Evolutionary conservation across 2,329 filamentous ascomycete genomes (phyloP), one percentile per base, ranked within the genome.

Genomic region (Geosmithia morbida): DNA sequence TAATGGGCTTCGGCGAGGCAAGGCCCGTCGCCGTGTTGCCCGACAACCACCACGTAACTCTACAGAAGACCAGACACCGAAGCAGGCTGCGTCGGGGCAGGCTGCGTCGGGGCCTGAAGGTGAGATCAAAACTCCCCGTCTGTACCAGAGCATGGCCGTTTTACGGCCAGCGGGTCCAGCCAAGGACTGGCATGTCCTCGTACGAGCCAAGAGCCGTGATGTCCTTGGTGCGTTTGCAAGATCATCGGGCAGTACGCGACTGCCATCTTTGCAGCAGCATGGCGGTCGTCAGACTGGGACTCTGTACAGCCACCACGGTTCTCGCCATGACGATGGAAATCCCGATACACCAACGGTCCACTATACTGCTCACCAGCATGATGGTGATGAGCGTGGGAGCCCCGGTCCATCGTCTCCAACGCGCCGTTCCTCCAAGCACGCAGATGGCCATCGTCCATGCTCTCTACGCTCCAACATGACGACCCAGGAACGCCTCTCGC

Each of bases 381-480:
- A 37, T 13, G 6, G 13, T 7, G 33, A 13, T 37, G 14, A 16
- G 7, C 29, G 29, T 11, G 11, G 13, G 11, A 37, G 33, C 11
- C 3, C 22, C 22, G 4, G 22, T 26, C 22, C 22, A 26, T 26
- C 22, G 22, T 8, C 33, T 7, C 33, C 10, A 11, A 37, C 33
- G 13, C 33, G 33, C 11, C 10, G 13, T 3, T 16, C 33, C 3
- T 37, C 33, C 11, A 37, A 11, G 33, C 33, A 37, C 11, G 13
- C 22, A 8, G 22, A 26, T 26, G 30, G 26, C 13, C 45, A 8
- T 20, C 45, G 45, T 2, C 39, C 44, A 7, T 41, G n/a, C 18
- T 46, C 44, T 17, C 44, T 46, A 11, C 44, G 44, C 5, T 47
- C 46, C 10, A 18, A 47, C 29, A 43, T 47, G 41, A 47, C 46